Base-by-base conservation (phyloP, 768 basidiomycete species). In the Amanita pallidorosea region DNA sequence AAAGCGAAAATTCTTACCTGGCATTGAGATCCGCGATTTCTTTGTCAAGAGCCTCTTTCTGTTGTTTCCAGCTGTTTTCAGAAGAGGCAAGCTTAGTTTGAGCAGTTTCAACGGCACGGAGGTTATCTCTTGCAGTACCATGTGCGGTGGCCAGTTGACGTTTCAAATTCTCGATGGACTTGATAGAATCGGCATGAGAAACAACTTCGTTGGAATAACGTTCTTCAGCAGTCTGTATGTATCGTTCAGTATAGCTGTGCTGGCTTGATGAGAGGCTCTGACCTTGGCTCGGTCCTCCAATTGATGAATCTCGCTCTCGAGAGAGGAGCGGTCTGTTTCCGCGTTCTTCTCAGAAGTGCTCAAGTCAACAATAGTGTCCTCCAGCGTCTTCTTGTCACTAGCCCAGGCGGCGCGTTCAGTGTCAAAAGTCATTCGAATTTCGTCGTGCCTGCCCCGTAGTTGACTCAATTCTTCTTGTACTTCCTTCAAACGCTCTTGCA, bases 171-270 rank as follows among this genome's bases (percentile, higher is more conserved):
- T 83, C 79, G 9, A 88, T 74, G 11, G 70, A 55, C 66, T 89
- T 89, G 72, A 93, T 85, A 0, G 85, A 76, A 18, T 91, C 89
- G 0, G 91, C 90, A 62, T 94, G 91, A 1, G 86, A 71, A 29
- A 93, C 68, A n/a, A 93, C 77, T 60, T 90, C 90, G 46, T 81
- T 75, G 4, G 82, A 76, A 57, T 92, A 92, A 49, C 83, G 78
- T 47, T 87, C 85, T 60, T 93, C 88, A 5, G 88, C 88, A 56
- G 81, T 75, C 77, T 82, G 55, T 7, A 17, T 7, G 20, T 17
- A 18, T 47, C 31, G 27, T 35, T 23, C 2, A 17, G 35, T 18
- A 9, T 15, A 36, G 22, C 8, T 46, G 34, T 37, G 40, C 17
- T 53, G 4, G 43, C 31, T 36, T 29, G 35, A 29, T 40, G 22